Conservation (phyloP, 2,329 filamentous ascomycete species). For the Graphiopsis chlorocephala region DNA sequence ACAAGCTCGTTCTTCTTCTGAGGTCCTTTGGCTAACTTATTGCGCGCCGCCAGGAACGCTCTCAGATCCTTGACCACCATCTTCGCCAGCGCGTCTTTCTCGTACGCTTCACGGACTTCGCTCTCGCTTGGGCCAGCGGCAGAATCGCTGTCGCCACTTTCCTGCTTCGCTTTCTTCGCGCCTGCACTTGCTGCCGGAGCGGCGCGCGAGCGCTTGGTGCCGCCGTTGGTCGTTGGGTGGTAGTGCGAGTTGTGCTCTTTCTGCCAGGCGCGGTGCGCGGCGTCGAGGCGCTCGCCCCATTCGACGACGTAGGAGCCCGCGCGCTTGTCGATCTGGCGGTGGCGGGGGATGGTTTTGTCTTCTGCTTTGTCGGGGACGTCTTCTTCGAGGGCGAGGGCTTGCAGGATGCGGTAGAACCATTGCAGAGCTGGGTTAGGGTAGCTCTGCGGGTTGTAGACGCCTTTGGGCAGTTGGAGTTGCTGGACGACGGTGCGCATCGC, state of each 20-base stretch:
- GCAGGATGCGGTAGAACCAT: conserved; percentile 95
- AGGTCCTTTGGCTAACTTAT: conserved; percentile 22
- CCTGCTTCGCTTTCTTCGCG: conserved; percentile 48
- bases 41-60: conserved; percentile 30
- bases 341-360: conserved; percentile 81
- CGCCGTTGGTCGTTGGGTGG: conserved; percentile 41
- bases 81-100: conserved; percentile 45
- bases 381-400: conserved; percentile 87
- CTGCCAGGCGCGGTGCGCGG: conserved; percentile 50
- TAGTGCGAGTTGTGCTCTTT: conserved; percentile 34
- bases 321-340: conserved; percentile 84
- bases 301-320: conserved; percentile 74
- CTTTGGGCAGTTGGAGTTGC: conserved; percentile 84
- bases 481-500: conserved; percentile 79
- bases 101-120: conserved; percentile 44
- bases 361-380: conserved; percentile 72
- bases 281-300: conserved; percentile 69
- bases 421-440: conserved; percentile 85
- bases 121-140: conserved; percentile 40
- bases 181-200: conserved; percentile 20
- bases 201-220: conserved; percentile 43
- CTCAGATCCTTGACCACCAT: conserved; percentile 35
- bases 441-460: conserved; percentile 75
- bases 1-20: conserved; percentile 36
- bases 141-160: conserved; percentile 28